These are phyloP conservation scores for Nannizziopsis arthrosporioides DNA, from an alignment of 2,329 filamentous ascomycete species.

Conservation along the genomic window DNA sequence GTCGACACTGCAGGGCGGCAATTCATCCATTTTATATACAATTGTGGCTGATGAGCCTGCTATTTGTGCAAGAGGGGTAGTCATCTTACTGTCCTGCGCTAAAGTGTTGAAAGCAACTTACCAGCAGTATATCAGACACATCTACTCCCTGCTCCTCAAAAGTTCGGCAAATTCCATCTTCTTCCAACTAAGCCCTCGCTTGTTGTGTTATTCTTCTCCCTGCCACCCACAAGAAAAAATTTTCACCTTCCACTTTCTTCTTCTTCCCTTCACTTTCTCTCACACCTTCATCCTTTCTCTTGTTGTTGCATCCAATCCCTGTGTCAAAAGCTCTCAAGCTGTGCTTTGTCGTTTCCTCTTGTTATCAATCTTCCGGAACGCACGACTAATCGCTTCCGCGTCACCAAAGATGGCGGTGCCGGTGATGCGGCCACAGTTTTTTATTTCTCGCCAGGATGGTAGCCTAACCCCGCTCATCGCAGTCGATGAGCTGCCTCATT, in stretches of 20 bases:
- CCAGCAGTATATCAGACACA: too few species aligned
- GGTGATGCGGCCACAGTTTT: slow-evolving; percentile 30
- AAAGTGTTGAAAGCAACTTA: too few species aligned
- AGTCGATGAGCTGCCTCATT: slow-evolving; percentile 35
- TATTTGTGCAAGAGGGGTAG: too few species aligned
- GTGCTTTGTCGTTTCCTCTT: too few species aligned
- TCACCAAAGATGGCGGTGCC: slow-evolving; percentile 10
- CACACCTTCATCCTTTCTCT: background rate
- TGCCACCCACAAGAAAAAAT: slow-evolving; percentile 2
- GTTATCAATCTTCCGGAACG: too few species aligned
- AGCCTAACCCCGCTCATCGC: slow-evolving; percentile 34
- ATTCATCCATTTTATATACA: too few species aligned
- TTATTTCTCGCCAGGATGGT: slow-evolving; percentile 33
- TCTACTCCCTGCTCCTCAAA: background rate
- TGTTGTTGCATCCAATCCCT: background rate
- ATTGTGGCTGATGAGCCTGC: too few species aligned
- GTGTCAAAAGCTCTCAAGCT: background rate
- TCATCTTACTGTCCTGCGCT: too few species aligned
- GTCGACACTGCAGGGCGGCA: too few species aligned
- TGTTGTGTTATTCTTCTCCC: slow-evolving; percentile 1
- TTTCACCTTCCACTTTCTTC: slow-evolving; percentile 4
- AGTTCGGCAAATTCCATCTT: slow-evolving; percentile 2
- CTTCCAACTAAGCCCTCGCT: background rate
- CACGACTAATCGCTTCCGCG: background rate
- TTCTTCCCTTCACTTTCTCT: background rate